Percentiles rank a stretch among this genome's conserved stretches.
Conservation (phyloP, 768 basidiomycete species). For the Dentipellis fragilis region DNA sequence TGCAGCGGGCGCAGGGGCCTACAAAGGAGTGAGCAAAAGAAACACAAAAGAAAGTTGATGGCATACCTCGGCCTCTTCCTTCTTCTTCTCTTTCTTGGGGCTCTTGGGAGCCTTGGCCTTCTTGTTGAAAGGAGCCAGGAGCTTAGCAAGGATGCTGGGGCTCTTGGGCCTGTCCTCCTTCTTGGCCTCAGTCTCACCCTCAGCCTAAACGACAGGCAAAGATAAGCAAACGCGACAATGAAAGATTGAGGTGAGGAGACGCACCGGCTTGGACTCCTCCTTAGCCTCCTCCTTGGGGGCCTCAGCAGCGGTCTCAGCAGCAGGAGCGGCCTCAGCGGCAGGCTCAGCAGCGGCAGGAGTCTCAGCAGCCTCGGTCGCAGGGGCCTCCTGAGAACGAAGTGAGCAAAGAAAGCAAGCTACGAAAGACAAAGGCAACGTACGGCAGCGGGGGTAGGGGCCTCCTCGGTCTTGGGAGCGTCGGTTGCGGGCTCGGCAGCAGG, state of each 20-base stretch:
- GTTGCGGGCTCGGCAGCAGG: slow-evolving; percentile 22
- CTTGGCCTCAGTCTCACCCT: slow-evolving; percentile 42
- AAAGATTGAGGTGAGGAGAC: slow-evolving; percentile 13
- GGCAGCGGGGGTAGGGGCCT: slow-evolving; percentile 22
- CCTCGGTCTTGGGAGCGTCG: slow-evolving; percentile 35
- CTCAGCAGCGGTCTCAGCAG: slow-evolving; percentile 28
- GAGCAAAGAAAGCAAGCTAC: neutral
- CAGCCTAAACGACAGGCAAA: slow-evolving; percentile 22
- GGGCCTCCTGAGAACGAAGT: slow-evolving; percentile 23
- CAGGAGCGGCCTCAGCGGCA: slow-evolving; percentile 19
- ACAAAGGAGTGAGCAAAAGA: neutral
- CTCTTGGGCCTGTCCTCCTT: slow-evolving; percentile 80
- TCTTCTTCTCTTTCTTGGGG: slow-evolving; percentile 73
- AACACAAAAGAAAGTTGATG: neutral
- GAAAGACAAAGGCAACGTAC: slow-evolving; percentile 18
- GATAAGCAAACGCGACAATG: neutral
- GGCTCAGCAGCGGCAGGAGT: slow-evolving; percentile 19
- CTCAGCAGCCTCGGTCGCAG: slow-evolving; percentile 12
- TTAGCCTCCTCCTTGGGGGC: slow-evolving; percentile 13
- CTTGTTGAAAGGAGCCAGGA: slow-evolving; percentile 70
- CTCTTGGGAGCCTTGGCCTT: slow-evolving; percentile 47
- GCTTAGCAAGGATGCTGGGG: slow-evolving; percentile 63
- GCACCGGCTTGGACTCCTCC: slow-evolving; percentile 22
- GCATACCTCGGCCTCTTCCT: slow-evolving; percentile 54
- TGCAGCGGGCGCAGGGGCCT: slow-evolving; percentile 24